Percentiles rank a stretch among this genome's conserved stretches.
These are phyloP conservation scores for Selaginella moellendorffii DNA, from an alignment of 75 land plant genomes.

Conservation along the genomic window DNA sequence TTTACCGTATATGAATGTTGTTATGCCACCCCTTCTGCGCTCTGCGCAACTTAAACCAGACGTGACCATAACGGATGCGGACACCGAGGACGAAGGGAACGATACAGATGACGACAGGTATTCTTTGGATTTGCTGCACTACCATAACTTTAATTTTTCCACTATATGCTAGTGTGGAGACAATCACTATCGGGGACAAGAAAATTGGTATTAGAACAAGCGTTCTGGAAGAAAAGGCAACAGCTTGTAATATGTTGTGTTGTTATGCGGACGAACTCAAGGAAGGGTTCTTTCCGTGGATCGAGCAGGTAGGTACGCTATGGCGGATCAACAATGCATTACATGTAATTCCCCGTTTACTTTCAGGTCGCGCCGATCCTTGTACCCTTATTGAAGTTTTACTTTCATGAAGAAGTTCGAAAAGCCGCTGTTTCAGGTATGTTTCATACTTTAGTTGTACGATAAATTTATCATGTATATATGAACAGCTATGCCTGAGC, in stretches of 20 bases:
- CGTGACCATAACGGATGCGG: slow-evolving; percentile 94
- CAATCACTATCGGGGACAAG: not conserved
- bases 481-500: slow-evolving; percentile 42
- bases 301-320: not conserved
- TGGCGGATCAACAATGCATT: not conserved
- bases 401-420: not conserved
- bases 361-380: not conserved
- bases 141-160: not conserved
- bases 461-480: not conserved
- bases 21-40: slow-evolving; percentile 93
- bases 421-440: not conserved
- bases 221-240: not conserved
- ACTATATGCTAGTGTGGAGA: not conserved
- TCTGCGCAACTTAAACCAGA: slow-evolving; percentile 98
- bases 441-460: not conserved
- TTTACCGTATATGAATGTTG: slow-evolving; percentile 89
- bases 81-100: slow-evolving; percentile 45
- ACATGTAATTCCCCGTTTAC: not conserved
- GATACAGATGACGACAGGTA: slow-evolving; percentile 89
- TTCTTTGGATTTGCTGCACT: too few species aligned
- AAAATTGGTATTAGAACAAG: not conserved
- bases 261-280: not conserved
- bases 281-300: not conserved
- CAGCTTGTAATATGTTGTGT: not conserved
- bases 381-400: not conserved